Evolutionary conservation across 1,284 basidiomycete species (phyloP).

Genomic region (Phellopilus nigrolimitatus): DNA sequence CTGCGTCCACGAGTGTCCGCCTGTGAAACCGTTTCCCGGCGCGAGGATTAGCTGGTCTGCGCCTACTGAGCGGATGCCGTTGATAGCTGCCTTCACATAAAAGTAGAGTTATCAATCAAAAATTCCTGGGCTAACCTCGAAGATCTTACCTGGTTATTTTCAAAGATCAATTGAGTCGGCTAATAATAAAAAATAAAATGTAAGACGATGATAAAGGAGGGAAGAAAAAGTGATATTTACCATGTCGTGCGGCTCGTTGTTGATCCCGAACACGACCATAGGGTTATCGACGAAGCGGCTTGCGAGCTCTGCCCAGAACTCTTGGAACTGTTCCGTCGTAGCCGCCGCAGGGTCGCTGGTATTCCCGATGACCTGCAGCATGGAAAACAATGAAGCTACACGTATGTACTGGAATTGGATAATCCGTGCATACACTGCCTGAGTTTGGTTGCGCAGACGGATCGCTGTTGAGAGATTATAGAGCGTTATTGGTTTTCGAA

Average conservation of each 20-base stretch:
- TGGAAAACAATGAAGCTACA: background rate
- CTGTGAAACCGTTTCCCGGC: constrained; percentile 42
- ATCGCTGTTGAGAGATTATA: constrained; percentile 29
- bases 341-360: constrained; percentile 40
- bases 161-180: constrained; percentile 37
- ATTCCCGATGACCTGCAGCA: constrained; percentile 38
- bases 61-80: constrained; percentile 38
- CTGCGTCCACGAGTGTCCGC: constrained; percentile 42
- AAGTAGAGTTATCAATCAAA: too few relatives aligned
- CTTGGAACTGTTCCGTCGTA: constrained; percentile 31
- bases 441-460: constrained; percentile 39
- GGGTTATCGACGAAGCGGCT: constrained; percentile 23
- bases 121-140: background rate
- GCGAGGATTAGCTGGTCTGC: constrained; percentile 41
- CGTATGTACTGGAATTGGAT: background rate
- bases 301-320: constrained; percentile 25
- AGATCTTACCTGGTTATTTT: constrained; percentile 34
- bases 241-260: constrained; percentile 44
- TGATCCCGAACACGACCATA: constrained; percentile 25
- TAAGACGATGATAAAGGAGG: constrained; percentile 4
- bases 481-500: background rate
- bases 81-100: constrained; percentile 32
- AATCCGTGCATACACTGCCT: constrained; percentile 34
- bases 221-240: constrained; percentile 22
- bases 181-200: constrained; percentile 17